phyloP scores from a whole-genome alignment of 2,329 filamentous ascomycete species.

The Aspergillus glaucus region DNA sequence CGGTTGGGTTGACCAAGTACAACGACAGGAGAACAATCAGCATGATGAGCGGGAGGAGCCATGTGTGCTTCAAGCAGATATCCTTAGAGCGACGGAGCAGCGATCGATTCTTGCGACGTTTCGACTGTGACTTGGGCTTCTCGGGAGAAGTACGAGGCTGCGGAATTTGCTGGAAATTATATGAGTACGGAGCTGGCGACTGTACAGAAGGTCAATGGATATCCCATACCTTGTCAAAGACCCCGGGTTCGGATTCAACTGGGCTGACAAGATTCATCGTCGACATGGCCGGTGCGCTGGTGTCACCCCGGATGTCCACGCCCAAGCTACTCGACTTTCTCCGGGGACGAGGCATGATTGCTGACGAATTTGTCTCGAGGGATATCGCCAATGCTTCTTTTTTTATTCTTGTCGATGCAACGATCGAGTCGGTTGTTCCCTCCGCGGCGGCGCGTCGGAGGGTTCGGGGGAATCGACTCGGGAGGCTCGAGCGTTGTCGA shows the following conservation, averaged over 20 bases:
- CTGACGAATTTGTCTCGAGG: not conserved
- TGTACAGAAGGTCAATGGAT: not conserved
- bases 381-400: not conserved
- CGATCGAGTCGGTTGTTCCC: not conserved
- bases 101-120: constrained; percentile 40
- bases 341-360: constrained; percentile 34
- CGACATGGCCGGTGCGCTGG: constrained; percentile 41
- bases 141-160: constrained; percentile 21
- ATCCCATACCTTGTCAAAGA: constrained; percentile 23
- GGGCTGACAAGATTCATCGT: constrained; percentile 37
- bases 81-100: constrained; percentile 39
- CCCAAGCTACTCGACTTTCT: constrained; percentile 41
- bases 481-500: not conserved
- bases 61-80: constrained; percentile 48
- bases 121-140: constrained; percentile 31
- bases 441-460: not conserved
- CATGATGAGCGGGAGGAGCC: constrained; percentile 63
- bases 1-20: constrained; percentile 69
- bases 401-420: not conserved
- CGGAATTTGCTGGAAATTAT: constrained; percentile 11
- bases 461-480: not conserved
- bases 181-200: not conserved
- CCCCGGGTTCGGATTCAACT: constrained; percentile 10
- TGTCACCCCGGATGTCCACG: constrained; percentile 43
- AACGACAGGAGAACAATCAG: constrained; percentile 56